Conservation (phyloP, 306 rosid genomes). For the Boehmeria nivea region DNA sequence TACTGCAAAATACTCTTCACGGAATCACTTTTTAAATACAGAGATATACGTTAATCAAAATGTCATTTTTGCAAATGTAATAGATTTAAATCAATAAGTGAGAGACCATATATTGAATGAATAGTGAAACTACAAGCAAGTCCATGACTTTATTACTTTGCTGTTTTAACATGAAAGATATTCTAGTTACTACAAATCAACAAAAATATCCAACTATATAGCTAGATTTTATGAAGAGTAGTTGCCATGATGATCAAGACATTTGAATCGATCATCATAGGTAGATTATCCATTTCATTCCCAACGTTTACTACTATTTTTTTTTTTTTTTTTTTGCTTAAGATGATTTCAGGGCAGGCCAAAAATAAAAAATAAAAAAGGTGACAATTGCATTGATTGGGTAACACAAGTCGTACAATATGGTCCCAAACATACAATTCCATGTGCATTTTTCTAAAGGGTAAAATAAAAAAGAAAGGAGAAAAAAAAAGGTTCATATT, state of each 20-base stretch:
- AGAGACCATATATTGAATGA: too few relatives aligned
- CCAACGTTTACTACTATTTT: background rate
- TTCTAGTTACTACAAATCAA: background rate
- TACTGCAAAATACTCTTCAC: too few relatives aligned
- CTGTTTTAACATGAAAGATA: background rate
- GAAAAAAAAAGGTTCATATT: too few relatives aligned
- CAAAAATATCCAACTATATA: background rate
- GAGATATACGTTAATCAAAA: too few relatives aligned
- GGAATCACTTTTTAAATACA: too few relatives aligned
- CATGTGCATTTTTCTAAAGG: conserved; percentile 4
- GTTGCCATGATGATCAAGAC: too few relatives aligned
- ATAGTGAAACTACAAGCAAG: background rate
- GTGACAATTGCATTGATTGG: too few relatives aligned
- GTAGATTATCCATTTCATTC: background rate
- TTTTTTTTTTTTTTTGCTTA: background rate
- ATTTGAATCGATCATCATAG: too few relatives aligned
- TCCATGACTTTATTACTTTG: background rate
- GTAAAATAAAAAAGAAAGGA: background rate
- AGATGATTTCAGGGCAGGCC: background rate
- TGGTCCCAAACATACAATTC: background rate
- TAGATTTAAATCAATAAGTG: too few relatives aligned
- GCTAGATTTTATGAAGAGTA: background rate
- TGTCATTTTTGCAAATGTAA: too few relatives aligned
- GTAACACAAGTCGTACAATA: conserved; percentile 1
- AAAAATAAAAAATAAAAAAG: background rate